These are phyloP conservation scores for Adansonia rubrostipa DNA, from an alignment of 441 rosid species.

Conservation along the genomic window DNA sequence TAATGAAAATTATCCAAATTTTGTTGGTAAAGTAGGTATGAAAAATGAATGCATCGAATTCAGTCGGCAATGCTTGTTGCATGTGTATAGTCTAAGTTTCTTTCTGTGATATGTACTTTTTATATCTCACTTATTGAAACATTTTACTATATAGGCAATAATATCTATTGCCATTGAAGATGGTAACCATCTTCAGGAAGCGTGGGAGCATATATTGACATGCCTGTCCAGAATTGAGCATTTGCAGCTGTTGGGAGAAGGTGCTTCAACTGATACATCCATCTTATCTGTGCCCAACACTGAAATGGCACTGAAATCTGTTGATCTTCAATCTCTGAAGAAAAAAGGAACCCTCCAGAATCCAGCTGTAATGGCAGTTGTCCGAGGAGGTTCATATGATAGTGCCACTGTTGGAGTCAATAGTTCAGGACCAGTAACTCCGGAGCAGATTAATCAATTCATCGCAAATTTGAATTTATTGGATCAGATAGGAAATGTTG, in stretches of 20 bases:
- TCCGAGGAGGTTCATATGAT: slow-evolving; percentile 98
- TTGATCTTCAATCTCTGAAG: slow-evolving; percentile 72
- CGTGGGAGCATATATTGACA: slow-evolving; percentile 97
- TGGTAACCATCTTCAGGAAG: slow-evolving; percentile 93
- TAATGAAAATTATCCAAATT: background rate
- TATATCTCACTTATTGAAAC: slow-evolving; percentile 25
- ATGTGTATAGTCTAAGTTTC: slow-evolving; percentile 16
- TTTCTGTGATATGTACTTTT: slow-evolving; percentile 20
- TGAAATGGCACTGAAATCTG: slow-evolving; percentile 55
- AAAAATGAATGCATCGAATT: background rate
- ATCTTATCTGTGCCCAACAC: slow-evolving; percentile 64
- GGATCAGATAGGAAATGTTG: slow-evolving; percentile 94
- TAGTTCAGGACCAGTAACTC: slow-evolving; percentile 66
- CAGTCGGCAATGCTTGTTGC: background rate
- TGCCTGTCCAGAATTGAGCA: slow-evolving; percentile 98
- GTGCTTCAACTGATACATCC: slow-evolving; percentile 90
- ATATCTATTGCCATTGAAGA: slow-evolving; percentile 96
- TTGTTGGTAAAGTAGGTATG: background rate
- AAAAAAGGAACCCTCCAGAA: slow-evolving; percentile 90
- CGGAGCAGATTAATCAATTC: slow-evolving; percentile 79
- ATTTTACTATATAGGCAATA: slow-evolving; percentile 64
- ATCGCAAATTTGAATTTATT: slow-evolving; percentile 93
- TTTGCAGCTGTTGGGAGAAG: slow-evolving; percentile 96
- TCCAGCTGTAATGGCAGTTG: slow-evolving; percentile 97
- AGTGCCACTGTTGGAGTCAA: slow-evolving; percentile 71